Conservation (phyloP, 768 basidiomycete species). For the Dioszegia aurantiaca region DNA sequence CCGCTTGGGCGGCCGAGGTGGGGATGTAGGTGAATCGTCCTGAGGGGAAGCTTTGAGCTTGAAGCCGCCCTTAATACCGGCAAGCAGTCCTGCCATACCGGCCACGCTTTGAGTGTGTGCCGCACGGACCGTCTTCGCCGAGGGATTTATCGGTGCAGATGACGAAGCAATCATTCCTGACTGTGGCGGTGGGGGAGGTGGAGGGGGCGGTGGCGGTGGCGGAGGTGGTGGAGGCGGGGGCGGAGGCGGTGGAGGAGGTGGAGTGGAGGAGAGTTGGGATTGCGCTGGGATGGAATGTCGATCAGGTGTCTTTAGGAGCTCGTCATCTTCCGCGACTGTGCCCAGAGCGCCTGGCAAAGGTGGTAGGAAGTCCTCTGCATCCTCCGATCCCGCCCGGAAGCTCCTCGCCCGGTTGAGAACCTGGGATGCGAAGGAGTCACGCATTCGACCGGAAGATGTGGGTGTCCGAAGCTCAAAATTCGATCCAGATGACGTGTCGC, state of each 20-base stretch:
- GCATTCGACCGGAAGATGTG: conserved; percentile 4
- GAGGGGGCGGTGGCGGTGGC: conserved; percentile 46
- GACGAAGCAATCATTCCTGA: conserved; percentile 21
- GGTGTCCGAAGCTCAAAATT: conserved; percentile 39
- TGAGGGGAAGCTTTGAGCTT: conserved; percentile 26
- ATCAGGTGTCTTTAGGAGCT: conserved; percentile 13
- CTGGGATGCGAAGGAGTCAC: conserved; percentile 33
- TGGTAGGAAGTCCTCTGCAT: conserved; percentile 26
- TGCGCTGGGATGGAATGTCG: background rate
- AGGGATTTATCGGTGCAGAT: conserved; percentile 7
- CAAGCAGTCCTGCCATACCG: conserved; percentile 41
- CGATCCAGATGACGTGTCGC: conserved; percentile 62
- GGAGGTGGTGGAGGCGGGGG: conserved; percentile 19
- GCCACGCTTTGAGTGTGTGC: conserved; percentile 5
- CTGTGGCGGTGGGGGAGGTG: too few relatives aligned
- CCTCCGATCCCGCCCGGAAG: conserved; percentile 24
- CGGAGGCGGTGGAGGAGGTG: conserved; percentile 1
- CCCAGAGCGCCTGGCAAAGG: conserved; percentile 28
- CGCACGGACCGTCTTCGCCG: conserved; percentile 8
- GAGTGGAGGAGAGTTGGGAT: background rate
- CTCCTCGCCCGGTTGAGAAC: conserved; percentile 29
- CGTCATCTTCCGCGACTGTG: conserved; percentile 22
- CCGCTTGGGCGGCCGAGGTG: conserved; percentile 13
- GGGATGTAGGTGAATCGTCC: conserved; percentile 5
- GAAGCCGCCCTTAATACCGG: conserved; percentile 45